Conservation (phyloP, 176 grass and related monocot genomes). For the Metroxylon sagu region DNA sequence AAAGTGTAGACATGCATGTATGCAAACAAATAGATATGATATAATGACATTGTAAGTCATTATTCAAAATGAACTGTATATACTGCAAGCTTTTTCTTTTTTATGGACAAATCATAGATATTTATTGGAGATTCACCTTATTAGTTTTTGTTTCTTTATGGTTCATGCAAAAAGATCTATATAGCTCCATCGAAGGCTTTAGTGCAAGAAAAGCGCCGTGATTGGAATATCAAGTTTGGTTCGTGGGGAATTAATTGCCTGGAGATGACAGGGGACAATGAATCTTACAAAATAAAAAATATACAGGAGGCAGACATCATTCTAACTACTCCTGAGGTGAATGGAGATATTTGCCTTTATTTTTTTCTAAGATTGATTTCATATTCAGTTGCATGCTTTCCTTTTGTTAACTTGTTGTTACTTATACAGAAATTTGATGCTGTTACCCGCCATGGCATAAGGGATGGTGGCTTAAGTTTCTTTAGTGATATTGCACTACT, state of each 20-base stretch:
- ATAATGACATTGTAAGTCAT: too few relatives aligned
- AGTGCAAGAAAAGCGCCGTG: conserved; percentile 90
- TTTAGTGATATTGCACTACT: conserved; percentile 85
- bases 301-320: conserved; percentile 81
- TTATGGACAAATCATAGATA: too few relatives aligned
- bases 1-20: too few relatives aligned
- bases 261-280: conserved; percentile 92
- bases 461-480: conserved; percentile 75
- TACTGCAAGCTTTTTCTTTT: too few relatives aligned
- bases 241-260: conserved; percentile 66
- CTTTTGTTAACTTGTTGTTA: conserved; percentile 7
- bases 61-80: too few relatives aligned
- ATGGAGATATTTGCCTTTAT: background rate
- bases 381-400: background rate
- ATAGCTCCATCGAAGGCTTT: conserved; percentile 86
- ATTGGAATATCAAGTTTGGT: conserved; percentile 66
- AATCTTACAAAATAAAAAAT: conserved; percentile 49
- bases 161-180: conserved; percentile 50
- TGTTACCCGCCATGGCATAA: conserved; percentile 67
- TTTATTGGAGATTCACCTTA: background rate
- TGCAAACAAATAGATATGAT: too few relatives aligned
- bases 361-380: too few relatives aligned
- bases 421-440: conserved; percentile 80
- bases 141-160: conserved; percentile 15
- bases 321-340: conserved; percentile 91